Percentiles rank a stretch among this genome's conserved stretches.
Conservation (phyloP, 2,329 filamentous ascomycete species). For the Thielaviopsis populi region DNA sequence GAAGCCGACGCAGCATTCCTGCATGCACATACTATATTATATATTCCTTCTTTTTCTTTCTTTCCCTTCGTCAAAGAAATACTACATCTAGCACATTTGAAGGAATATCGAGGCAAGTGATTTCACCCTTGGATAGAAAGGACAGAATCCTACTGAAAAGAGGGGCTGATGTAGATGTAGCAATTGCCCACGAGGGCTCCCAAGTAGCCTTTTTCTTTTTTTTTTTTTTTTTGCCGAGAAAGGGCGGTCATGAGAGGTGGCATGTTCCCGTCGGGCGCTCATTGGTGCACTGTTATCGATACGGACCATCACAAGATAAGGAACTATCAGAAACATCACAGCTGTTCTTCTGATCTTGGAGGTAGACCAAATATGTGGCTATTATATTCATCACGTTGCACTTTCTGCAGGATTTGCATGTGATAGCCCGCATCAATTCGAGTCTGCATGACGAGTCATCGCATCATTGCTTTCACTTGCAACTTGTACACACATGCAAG, state of each 20-base stretch:
- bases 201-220: neutral
- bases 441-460: no score
- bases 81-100: neutral
- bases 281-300: neutral
- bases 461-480: neutral
- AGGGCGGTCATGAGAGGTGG: neutral
- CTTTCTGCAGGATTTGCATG: neutral
- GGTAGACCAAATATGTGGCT: no score
- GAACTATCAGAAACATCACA: neutral
- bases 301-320: neutral
- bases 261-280: neutral
- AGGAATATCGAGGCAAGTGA: neutral
- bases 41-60: neutral
- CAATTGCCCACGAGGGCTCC: neutral
- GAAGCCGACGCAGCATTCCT: neutral
- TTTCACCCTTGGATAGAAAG: neutral
- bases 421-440: neutral
- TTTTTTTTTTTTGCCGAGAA: neutral
- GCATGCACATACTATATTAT: neutral
- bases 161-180: neutral
- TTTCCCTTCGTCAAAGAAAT: neutral
- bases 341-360: neutral
- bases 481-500: neutral
- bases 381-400: neutral
- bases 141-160: neutral